Evolutionary conservation across 805 yeast genomes (phyloP).

Genomic region (Metschnikowia henanensis): DNA sequence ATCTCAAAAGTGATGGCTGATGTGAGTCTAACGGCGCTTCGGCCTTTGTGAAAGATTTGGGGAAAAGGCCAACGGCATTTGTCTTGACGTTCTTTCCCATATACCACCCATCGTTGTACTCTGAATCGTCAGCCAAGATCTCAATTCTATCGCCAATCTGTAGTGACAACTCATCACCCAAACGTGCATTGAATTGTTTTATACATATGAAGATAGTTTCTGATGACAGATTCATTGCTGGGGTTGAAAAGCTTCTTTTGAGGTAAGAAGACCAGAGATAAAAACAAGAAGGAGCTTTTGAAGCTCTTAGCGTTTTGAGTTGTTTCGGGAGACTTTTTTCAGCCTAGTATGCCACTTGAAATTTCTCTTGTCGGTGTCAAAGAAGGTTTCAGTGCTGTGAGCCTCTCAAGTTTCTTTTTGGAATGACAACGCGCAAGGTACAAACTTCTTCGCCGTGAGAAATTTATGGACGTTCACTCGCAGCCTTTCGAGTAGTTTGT

Average conservation of each 20-base stretch:
- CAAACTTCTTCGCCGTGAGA: no score
- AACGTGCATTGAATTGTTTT: slow-evolving; percentile 82
- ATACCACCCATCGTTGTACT: slow-evolving; percentile 97
- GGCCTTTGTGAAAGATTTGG: slow-evolving; percentile 80
- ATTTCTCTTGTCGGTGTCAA: no score
- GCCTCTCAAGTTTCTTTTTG: background rate
- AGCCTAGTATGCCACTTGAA: no score
- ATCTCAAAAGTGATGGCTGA: slow-evolving; percentile 33
- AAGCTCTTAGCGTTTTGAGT: no score
- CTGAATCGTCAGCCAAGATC: slow-evolving; percentile 89
- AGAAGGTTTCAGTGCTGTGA: background rate
- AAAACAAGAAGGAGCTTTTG: no score
- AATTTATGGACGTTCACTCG: no score
- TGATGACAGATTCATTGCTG: slow-evolving; percentile 7
- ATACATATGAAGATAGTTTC: slow-evolving; percentile 53
- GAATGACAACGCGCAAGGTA: slow-evolving; percentile 1
- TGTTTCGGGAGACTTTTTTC: no score
- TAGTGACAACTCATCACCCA: slow-evolving; percentile 86
- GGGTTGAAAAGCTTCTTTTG: no score
- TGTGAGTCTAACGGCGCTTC: slow-evolving; percentile 9
- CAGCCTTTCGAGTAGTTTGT: no score
- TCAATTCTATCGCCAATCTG: slow-evolving; percentile 83
- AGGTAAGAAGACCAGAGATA: no score
- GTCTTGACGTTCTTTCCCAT: slow-evolving; percentile 79
- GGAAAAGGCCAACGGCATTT: slow-evolving; percentile 82